These are phyloP conservation scores for Kregervanrija fluxuum DNA, from an alignment of 805 yeast genomes.

Conservation along the genomic window DNA sequence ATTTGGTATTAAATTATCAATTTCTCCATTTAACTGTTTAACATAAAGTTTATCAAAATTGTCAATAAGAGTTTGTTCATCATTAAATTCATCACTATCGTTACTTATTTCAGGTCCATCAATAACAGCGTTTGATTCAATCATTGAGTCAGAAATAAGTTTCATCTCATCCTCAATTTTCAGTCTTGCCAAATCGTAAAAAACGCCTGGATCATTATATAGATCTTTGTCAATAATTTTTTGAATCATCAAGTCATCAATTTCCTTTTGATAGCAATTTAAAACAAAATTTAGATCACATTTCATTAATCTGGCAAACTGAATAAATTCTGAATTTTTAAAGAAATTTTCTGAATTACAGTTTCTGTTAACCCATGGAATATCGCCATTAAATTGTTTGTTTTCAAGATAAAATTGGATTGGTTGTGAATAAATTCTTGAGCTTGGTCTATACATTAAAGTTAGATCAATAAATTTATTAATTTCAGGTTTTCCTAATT, in stretches of 20 bases:
- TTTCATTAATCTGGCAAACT: constrained; percentile 61
- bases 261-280: constrained; percentile 54
- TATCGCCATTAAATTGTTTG: constrained; percentile 29
- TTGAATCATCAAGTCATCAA: constrained; percentile 41
- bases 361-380: constrained; percentile 44
- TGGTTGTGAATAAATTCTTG: constrained; percentile 27
- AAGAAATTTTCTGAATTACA: constrained; percentile 16
- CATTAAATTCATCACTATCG: constrained; percentile 34
- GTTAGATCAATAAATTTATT: constrained; percentile 51
- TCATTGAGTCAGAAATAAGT: constrained; percentile 29
- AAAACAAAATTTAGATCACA: constrained; percentile 51
- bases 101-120: constrained; percentile 40
- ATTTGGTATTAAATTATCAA: constrained; percentile 5
- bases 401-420: constrained; percentile 20
- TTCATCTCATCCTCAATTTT: constrained; percentile 44
- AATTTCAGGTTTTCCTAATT: constrained; percentile 50
- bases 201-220: constrained; percentile 54
- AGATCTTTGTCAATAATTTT: constrained; percentile 50
- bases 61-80: constrained; percentile 22
- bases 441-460: constrained; percentile 49
- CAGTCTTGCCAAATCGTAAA: constrained; percentile 45
- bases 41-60: constrained; percentile 13
- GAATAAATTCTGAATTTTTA: constrained; percentile 25
- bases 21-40: constrained; percentile 7
- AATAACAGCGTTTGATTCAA: constrained; percentile 1